Evolutionary conservation across 148 eudicot species (phyloP).

Genomic region (Diospyros kaki): DNA sequence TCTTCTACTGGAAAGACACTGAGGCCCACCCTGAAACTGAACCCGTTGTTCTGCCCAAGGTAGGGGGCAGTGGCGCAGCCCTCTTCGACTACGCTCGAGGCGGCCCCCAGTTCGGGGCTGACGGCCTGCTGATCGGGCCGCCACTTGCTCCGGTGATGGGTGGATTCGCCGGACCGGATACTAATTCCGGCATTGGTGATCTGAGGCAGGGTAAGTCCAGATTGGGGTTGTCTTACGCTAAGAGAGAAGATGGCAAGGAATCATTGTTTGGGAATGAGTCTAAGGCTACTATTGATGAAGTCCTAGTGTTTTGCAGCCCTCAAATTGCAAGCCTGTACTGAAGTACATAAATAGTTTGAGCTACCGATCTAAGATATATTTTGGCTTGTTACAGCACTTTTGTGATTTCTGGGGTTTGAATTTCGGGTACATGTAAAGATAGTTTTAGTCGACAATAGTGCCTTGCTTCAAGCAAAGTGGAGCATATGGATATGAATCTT

Average conservation of each 20-base stretch:
- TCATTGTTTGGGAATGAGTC: conserved; percentile 76
- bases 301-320: conserved; percentile 80
- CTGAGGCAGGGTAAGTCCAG: conserved; percentile 85
- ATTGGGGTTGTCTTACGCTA: conserved; percentile 76
- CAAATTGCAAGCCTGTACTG: conserved; percentile 73
- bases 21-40: conserved; percentile 8
- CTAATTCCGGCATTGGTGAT: conserved; percentile 76
- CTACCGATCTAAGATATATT: too few species aligned
- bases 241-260: conserved; percentile 77
- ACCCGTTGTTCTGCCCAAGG: conserved; percentile 69
- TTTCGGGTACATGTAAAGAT: background rate
- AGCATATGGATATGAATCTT: conserved; percentile 12
- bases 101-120: conserved; percentile 85
- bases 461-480: conserved; percentile 5
- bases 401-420: too few species aligned
- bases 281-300: conserved; percentile 56
- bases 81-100: conserved; percentile 85
- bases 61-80: conserved; percentile 50
- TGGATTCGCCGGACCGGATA: conserved; percentile 71
- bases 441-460: background rate
- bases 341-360: background rate
- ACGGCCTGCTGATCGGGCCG: conserved; percentile 80
- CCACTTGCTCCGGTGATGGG: conserved; percentile 81
- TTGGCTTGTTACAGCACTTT: too few species aligned
- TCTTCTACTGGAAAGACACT: conserved; percentile 69